phyloP scores from a whole-genome alignment of 2,329 filamentous ascomycete genomes.

The Penicillium fuscoglaucum region DNA sequence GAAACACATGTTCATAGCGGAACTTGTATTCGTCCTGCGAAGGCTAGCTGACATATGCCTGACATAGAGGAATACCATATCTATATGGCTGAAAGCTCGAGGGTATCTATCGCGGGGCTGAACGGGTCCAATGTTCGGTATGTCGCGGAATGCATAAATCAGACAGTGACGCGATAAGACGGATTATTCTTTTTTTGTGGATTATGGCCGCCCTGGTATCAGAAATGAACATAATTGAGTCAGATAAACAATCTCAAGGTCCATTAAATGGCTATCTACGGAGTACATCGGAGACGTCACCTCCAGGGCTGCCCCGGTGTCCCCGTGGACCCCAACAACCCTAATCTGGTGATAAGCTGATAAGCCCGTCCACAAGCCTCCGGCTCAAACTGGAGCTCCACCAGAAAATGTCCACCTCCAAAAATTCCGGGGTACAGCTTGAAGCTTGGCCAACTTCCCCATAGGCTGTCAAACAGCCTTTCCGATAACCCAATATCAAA shows the following conservation, averaged over 20 bases:
- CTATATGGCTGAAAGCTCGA: neutral
- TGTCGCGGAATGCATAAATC: neutral
- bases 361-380: slow-evolving; percentile 4
- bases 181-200: neutral
- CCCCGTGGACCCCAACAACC: too few species aligned
- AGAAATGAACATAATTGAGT: neutral
- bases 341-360: neutral
- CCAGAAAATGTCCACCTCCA: slow-evolving; percentile 6
- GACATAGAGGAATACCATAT: neutral
- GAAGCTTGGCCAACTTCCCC: slow-evolving; percentile 2
- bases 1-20: too few species aligned
- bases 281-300: too few species aligned
- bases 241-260: neutral
- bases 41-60: neutral
- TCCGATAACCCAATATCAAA: slow-evolving; percentile 8
- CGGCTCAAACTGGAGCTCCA: slow-evolving; percentile 10
- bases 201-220: neutral
- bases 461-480: slow-evolving; percentile 3
- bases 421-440: slow-evolving; percentile 9
- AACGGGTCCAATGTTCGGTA: neutral
- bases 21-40: neutral
- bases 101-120: neutral
- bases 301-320: too few species aligned
- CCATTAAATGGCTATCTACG: too few species aligned
- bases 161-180: neutral